Conservation (phyloP, 305 asterid genomes). For the Rubia peregrina region DNA sequence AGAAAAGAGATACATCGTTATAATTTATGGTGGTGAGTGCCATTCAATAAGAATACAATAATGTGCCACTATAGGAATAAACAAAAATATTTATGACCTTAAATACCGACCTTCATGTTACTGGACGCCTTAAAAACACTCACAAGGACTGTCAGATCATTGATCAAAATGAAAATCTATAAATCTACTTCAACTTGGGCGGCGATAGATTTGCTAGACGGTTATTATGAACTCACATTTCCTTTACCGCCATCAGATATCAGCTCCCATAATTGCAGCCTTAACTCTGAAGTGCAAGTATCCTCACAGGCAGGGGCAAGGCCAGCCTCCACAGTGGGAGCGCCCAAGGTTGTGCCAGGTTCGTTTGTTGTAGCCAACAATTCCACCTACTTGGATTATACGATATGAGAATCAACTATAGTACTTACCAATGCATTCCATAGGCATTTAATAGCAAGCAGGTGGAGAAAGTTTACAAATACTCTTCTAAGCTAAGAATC, state of each 20-base stretch:
- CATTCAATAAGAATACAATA: background rate
- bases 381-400: constrained; percentile 49
- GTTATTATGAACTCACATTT: constrained; percentile 40
- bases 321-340: constrained; percentile 86
- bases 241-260: constrained; percentile 61
- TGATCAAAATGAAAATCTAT: background rate
- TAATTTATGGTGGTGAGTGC: background rate
- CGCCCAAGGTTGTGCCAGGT: constrained; percentile 77
- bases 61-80: background rate
- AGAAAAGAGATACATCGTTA: background rate
- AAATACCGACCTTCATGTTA: constrained; percentile 58
- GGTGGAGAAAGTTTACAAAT: too few relatives aligned
- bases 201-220: background rate
- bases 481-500: background rate
- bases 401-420: constrained; percentile 12
- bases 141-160: background rate
- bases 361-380: constrained; percentile 68
- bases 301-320: constrained; percentile 87
- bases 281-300: constrained; percentile 68
- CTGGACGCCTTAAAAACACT: constrained; percentile 80
- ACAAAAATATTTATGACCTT: background rate
- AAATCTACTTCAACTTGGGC: background rate
- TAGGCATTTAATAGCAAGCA: background rate
- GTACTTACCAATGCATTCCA: background rate
- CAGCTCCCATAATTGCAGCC: constrained; percentile 57